Base-by-base conservation (phyloP, 345 rosid species). In the Punica granatum region DNA sequence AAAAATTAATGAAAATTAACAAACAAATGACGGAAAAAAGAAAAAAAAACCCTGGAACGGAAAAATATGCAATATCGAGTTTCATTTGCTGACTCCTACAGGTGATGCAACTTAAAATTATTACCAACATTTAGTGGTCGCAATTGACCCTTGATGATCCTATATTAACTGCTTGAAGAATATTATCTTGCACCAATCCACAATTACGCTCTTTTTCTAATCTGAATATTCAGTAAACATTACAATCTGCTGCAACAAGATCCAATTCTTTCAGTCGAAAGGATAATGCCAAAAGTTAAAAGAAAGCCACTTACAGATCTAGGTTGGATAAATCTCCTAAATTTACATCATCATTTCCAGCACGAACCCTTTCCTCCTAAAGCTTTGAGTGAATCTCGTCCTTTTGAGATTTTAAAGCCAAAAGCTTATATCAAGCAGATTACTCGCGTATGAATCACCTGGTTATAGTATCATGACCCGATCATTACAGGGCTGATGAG, bases 401-500 rank as follows among this genome's bases (percentile, higher is more conserved):
- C 16, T 46, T 46, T 46, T 23, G 21, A 16, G n/a, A 46, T 46
- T 12, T 16, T 21, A 1, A 46, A 15, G 51, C 51, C 16, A 19
- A 46, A 46, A 3, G 51, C 4, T 46, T 16, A 3, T 8, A 21
- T 23, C 19, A n/a, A n/a, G n/a, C n/a, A n/a, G n/a, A n/a, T n/a
- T n/a, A n/a, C n/a, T n/a, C n/a, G n/a, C n/a, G n/a, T n/a, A n/a
- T n/a, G n/a, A n/a, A 51, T n/a, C 10, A 51, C 30, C 58, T 51
- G 28, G 26, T 51, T 28, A 25, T 7, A 25, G 2, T 23, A 51
- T 51, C 54, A 21, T 49, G 54, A 15, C 16, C 26, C 1, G 4
- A 11, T 46, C 61, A 73, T 79, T 79, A 87, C 28, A 89, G 80
- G 53, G 98, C 79, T 42, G 92, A 85, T n/a, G 81, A 77, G 65